phyloP scores from a whole-genome alignment of 441 rosid genomes.

The Dalechampia spathulata region DNA sequence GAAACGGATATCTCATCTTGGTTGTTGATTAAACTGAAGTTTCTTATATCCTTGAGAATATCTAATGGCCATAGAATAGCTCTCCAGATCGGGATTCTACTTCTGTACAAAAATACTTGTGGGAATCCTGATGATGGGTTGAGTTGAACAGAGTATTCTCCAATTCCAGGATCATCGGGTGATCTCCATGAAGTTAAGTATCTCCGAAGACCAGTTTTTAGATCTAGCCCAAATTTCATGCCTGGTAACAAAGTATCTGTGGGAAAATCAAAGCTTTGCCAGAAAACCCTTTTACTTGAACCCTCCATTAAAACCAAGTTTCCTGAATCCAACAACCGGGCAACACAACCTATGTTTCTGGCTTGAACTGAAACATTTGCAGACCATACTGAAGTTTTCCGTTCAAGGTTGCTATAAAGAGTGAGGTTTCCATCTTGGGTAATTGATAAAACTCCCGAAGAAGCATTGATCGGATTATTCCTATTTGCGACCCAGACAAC shows the following conservation, averaged over 20 bases:
- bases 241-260: constrained; percentile 11
- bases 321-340: constrained; percentile 15
- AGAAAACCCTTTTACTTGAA: not conserved
- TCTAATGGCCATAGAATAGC: no score
- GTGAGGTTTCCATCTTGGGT: not conserved
- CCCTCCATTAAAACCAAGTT: constrained; percentile 9
- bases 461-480: constrained; percentile 4
- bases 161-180: constrained; percentile 13
- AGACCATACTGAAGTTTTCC: constrained; percentile 6
- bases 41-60: no score
- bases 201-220: not conserved
- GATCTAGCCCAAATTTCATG: constrained; percentile 8
- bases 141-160: constrained; percentile 2
- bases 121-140: not conserved
- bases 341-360: not conserved
- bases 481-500: no score
- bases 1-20: no score
- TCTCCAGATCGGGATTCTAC: no score
- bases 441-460: not conserved
- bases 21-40: no score
- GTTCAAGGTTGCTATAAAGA: not conserved
- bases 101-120: constrained; percentile 9
- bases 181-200: constrained; percentile 13
- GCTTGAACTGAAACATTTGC: not conserved
- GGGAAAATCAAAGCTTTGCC: no score